Evolutionary conservation across 345 rosid species (phyloP).

Genomic region (Chamaenerion angustifolium): DNA sequence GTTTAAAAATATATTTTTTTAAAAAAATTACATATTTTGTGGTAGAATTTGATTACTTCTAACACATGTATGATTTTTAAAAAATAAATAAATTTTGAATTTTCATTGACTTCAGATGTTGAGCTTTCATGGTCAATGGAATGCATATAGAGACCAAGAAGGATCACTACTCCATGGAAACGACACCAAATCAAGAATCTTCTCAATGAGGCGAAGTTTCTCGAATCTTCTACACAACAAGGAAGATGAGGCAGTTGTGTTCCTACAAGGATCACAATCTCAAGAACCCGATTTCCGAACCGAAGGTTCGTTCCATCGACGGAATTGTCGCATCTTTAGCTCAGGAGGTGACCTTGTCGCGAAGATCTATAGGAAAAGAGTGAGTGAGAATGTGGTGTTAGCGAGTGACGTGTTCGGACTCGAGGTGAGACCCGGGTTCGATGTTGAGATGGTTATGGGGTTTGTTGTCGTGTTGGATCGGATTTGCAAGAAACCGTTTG

Average conservation of each 20-base stretch:
- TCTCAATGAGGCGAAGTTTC: conserved; percentile 27
- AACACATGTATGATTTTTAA: no score
- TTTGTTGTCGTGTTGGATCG: conserved; percentile 34
- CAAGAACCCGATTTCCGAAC: conserved; percentile 21
- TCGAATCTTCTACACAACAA: conserved; percentile 6
- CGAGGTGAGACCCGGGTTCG: conserved; percentile 25
- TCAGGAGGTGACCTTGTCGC: conserved; percentile 14
- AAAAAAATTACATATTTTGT: no score
- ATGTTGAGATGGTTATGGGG: conserved; percentile 29
- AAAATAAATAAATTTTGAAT: no score
- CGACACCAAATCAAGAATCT: conserved; percentile 9
- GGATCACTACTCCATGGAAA: no score
- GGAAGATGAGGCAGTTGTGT: conserved; percentile 22
- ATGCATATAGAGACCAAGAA: conserved; percentile 17
- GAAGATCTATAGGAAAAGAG: conserved; percentile 22
- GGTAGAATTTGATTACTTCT: no score
- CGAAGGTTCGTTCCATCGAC: conserved; percentile 26
- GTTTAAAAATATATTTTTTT: no score
- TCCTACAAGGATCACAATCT: conserved; percentile 6
- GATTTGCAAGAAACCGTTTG: conserved; percentile 15
- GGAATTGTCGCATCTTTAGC: conserved; percentile 19
- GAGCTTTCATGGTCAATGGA: conserved; percentile 34
- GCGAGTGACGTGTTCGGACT: conserved; percentile 36
- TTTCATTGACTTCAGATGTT: no score
- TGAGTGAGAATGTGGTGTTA: conserved; percentile 21